A percentile compares a stretch with the other conserved stretches of the same genome.
phyloP scores from a whole-genome alignment of 305 asterid genomes.

The Ilex paraguariensis region DNA sequence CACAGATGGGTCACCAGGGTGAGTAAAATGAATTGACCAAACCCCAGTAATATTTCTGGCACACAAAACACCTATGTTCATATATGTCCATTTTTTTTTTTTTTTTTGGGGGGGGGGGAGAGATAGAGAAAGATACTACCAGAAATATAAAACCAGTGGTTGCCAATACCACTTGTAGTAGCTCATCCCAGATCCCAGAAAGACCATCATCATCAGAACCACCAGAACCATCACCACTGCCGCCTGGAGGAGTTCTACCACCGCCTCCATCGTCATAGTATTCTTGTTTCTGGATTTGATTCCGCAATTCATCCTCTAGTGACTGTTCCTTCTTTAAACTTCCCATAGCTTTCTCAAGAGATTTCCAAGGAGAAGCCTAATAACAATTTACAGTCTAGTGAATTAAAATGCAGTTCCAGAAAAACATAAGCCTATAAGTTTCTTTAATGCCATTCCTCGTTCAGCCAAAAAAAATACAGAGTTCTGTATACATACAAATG shows the following conservation, averaged over 20 bases:
- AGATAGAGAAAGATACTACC: constrained; percentile 31
- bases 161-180: constrained; percentile 46
- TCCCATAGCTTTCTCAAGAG: constrained; percentile 43
- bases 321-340: constrained; percentile 43
- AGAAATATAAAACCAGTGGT: constrained; percentile 50
- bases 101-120: too few species aligned
- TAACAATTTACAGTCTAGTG: not conserved
- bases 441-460: too few species aligned
- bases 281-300: constrained; percentile 75
- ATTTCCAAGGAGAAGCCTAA: constrained; percentile 59
- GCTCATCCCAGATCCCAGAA: constrained; percentile 43
- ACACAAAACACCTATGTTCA: not conserved
- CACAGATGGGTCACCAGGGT: not conserved
- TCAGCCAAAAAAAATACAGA: too few species aligned
- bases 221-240: constrained; percentile 32
- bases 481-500: too few species aligned
- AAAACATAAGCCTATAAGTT: too few species aligned
- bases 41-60: not conserved
- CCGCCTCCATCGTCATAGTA: constrained; percentile 54
- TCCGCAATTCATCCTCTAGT: constrained; percentile 52
- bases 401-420: too few species aligned
- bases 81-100: too few species aligned
- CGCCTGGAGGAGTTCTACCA: constrained; percentile 42
- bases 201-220: constrained; percentile 43
- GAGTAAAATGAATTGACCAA: not conserved